Conservation (phyloP, 352 stramenopile genomes). For the Plasmopara muralis region DNA sequence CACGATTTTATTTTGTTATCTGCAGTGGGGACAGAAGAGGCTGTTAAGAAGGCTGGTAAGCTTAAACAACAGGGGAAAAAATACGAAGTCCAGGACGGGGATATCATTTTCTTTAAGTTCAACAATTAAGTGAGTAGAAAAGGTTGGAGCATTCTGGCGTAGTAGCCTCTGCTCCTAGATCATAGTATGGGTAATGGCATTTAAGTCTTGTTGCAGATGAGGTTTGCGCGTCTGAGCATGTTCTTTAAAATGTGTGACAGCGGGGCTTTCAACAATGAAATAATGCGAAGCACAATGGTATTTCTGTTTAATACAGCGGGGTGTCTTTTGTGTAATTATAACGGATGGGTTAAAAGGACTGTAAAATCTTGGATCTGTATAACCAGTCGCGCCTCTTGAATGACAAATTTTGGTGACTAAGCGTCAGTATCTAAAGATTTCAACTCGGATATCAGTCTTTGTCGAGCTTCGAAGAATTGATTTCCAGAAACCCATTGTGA, state of each 20-base stretch:
- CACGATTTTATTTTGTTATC: conserved; percentile 1
- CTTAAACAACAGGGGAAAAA: conserved; percentile 89
- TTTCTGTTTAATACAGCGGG: conserved; percentile 2
- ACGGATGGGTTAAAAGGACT: conserved; percentile 16
- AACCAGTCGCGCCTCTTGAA: conserved; percentile 29
- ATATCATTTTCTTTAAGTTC: conserved; percentile 91
- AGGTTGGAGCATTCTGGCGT: background rate
- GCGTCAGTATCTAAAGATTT: too few species aligned
- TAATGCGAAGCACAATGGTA: conserved; percentile 22
- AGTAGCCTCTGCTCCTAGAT: background rate
- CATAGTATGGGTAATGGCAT: conserved; percentile 58
- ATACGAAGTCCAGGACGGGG: conserved; percentile 84
- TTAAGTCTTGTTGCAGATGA: conserved; percentile 93
- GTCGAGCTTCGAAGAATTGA: background rate
- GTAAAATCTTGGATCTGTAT: conserved; percentile 21
- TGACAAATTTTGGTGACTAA: background rate
- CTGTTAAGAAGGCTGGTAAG: conserved; percentile 86
- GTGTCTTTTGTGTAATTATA: conserved; percentile 14
- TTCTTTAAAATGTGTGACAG: conserved; percentile 15
- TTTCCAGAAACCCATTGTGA: background rate
- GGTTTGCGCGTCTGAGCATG: conserved; percentile 26
- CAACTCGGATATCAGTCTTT: background rate
- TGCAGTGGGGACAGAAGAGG: conserved; percentile 74
- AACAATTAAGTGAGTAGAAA: conserved; percentile 87
- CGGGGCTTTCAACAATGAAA: conserved; percentile 19